These are phyloP conservation scores for Claviceps quebecensis DNA, from an alignment of 2,329 filamentous ascomycete species.

Conservation along the genomic window DNA sequence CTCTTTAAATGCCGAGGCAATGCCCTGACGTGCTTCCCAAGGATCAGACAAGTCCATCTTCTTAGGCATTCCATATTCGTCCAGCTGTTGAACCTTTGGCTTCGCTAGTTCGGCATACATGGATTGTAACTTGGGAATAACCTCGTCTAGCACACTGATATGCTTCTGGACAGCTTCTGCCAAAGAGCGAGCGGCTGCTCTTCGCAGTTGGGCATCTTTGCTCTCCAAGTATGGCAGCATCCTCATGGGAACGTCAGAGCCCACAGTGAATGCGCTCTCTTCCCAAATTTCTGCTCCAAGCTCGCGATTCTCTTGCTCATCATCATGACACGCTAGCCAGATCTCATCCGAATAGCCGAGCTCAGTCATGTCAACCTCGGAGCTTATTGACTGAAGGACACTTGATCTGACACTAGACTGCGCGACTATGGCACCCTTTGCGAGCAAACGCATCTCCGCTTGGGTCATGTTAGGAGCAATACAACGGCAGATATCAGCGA, in stretches of 20 bases:
- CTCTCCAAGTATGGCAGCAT: slow-evolving; percentile 70
- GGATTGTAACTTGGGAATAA: slow-evolving; percentile 51
- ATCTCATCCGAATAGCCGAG: slow-evolving; percentile 77
- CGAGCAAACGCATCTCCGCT: slow-evolving; percentile 61
- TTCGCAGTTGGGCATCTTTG: slow-evolving; percentile 66
- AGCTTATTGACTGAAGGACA: slow-evolving; percentile 76
- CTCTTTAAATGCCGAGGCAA: slow-evolving; percentile 76
- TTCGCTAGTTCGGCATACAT: slow-evolving; percentile 70
- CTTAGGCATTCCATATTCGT: slow-evolving; percentile 87
- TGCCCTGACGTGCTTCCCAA: slow-evolving; percentile 83
- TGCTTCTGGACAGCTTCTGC: slow-evolving; percentile 57
- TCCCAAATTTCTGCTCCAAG: slow-evolving; percentile 86
- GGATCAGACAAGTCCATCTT: slow-evolving; percentile 79
- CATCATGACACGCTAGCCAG: slow-evolving; percentile 87
- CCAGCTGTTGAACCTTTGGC: slow-evolving; percentile 67
- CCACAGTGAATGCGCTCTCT: slow-evolving; percentile 67
- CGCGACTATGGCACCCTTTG: slow-evolving; percentile 64
- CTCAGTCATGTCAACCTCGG: slow-evolving; percentile 84
- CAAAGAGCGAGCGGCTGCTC: slow-evolving; percentile 69
- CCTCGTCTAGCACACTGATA: slow-evolving; percentile 41
- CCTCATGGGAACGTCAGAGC: slow-evolving; percentile 47
- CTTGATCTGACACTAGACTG: slow-evolving; percentile 70
- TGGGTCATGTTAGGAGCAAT: slow-evolving; percentile 67
- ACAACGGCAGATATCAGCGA: slow-evolving; percentile 72
- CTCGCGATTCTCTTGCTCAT: slow-evolving; percentile 73